Conservation (phyloP, 108 stramenopile genomes). For the Skeletonema menzelii region DNA sequence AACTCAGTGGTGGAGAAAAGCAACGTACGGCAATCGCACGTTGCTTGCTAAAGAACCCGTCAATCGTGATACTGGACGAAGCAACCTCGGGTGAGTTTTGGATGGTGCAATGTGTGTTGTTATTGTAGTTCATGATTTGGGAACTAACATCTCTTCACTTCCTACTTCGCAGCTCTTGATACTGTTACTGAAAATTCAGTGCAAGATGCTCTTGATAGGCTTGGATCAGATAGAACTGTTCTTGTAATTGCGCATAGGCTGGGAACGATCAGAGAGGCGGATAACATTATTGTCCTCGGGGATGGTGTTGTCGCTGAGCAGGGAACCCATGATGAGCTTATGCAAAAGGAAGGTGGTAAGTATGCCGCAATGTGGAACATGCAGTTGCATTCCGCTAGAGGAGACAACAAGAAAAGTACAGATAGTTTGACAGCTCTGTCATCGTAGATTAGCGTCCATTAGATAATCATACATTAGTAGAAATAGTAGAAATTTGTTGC, state of each 20-base stretch:
- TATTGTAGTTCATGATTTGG: neutral
- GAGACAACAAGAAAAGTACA: neutral
- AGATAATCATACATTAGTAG: neutral
- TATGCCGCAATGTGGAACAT: slow-evolving; percentile 94
- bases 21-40: slow-evolving; percentile 88
- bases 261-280: slow-evolving; percentile 93
- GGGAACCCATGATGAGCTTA: slow-evolving; percentile 95
- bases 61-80: slow-evolving; percentile 72
- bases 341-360: slow-evolving; percentile 64
- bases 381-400: slow-evolving; percentile 60
- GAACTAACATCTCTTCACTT: neutral
- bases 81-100: slow-evolving; percentile 21
- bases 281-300: slow-evolving; percentile 96
- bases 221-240: slow-evolving; percentile 86
- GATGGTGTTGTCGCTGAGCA: slow-evolving; percentile 91
- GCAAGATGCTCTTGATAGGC: slow-evolving; percentile 94
- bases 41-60: slow-evolving; percentile 93
- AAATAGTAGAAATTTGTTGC: neutral
- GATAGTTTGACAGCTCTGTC: slow-evolving; percentile 18
- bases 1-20: slow-evolving; percentile 86
- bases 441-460: neutral
- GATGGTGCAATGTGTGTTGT: neutral
- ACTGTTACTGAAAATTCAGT: slow-evolving; percentile 86
- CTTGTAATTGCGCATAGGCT: slow-evolving; percentile 98
- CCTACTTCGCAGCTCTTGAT: slow-evolving; percentile 64